Base-by-base conservation (phyloP, 1,284 basidiomycete genomes). In the Anthracocystis panici-leucophaei region DNA sequence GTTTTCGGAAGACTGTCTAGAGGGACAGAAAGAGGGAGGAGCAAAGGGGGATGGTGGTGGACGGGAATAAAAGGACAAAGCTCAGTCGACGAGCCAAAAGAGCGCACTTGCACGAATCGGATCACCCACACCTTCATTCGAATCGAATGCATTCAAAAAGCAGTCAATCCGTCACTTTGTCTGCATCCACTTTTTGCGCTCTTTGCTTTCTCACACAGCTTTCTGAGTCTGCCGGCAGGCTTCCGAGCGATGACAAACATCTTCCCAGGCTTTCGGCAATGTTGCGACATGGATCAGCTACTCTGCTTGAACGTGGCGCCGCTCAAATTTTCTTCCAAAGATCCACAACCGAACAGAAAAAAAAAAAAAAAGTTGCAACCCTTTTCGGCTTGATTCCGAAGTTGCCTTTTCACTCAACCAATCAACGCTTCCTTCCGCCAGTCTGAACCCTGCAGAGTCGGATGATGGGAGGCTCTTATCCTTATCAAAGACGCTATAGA, bases 311-410 rank as follows among this genome's bases (percentile, higher is more conserved):
- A 29, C 51, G 50, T 38, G 31, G 50, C 20, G 52, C 52, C 27
- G 35, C 38, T 50, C 62, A 71, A 71, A 65, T 63, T 63, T 66
- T 72, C 69, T 71, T 71, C 69, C 46, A 56, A 57, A 57, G 48
- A 14, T 23, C 41, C 51, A 41, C 50, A 40, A 38, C 31, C 35
- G 44, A 57, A 57, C 44, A 46, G 23, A 33, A 44, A 7, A 33
- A 48, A 45, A 56, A 52, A 46, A 41, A 41, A 53, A 21, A 42
- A 52, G 16, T 46, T 18, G 14, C 23, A 21, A 5, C 23, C 35
- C 44, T 31, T 25, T 59, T 65, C 62, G 68, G 68, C 46, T 45
- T 46, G 51, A 54, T 51, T 54, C 68, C 68, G 68, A 14, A n/a
- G 59, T 50, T 20, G 29, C 53, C 14, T 16, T 16, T 35, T 20